Evolutionary conservation across 768 basidiomycete species (phyloP), one percentile per base, ranked within the genome.

Genomic region (Phanerochaete carnosa): DNA sequence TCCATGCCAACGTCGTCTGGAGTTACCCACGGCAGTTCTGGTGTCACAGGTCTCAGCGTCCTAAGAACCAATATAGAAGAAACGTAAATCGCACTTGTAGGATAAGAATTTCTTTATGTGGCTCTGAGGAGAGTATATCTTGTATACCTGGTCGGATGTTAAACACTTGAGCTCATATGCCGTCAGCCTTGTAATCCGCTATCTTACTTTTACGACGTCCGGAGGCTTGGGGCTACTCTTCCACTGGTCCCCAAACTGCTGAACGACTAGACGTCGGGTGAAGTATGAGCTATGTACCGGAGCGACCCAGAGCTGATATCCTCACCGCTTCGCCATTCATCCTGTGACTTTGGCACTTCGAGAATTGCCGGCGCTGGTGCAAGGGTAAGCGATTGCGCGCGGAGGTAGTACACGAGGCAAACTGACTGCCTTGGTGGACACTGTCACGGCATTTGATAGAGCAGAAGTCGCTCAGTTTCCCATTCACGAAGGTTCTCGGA

Each of bases 391-490:
- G 12, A 11, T 26, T 4, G 28, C 47, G 6, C 23, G 23, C 6
- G 19, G 12, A 49, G 47, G 39, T 19, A 29, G 4, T 43, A 8
- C 12, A 22, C 8, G 39, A 43, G 32, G 4, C 4, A 45, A 6
- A 16, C 46, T 37, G n/a, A 33, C 69, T 63, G 26, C 59, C 57
- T 29, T 28, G 29, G 15, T 68, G 45, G 0, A 62, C 63, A 28
- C 55, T 43, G 8, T 55, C 39, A 19, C 62, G 57, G 43, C 69
- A 70, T 15, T 16, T 55, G 28, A 45, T 62, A 13, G 69, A 70
- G 39, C 69, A 70, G 33, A 70, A 70, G 37, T 70, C 68, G 46
- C 68, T 66, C 35, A 51, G 50, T 23, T 62, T 62, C n/a, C 62
- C 62, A 19, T 66, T 61, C 9, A 69, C 28, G 3, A 54, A 30